A percentile compares a stretch with the other conserved stretches of the same genome.
Conservation (phyloP, 805 yeast species). For the Barnettozyma salicaria region DNA sequence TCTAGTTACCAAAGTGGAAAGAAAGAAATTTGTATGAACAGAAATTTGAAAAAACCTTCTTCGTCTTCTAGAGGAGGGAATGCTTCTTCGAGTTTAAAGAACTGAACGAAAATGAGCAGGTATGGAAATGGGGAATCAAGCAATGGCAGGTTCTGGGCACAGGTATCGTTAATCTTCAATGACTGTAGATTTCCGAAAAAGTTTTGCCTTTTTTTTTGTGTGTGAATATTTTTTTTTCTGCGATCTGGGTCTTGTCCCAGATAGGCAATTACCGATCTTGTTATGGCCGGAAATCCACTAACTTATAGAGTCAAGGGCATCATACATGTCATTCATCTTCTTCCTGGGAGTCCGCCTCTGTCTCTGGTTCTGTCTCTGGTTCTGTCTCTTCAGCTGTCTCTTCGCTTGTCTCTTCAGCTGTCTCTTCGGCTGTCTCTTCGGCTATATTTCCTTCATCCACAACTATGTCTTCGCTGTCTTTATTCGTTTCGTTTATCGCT, state of each 20-base stretch:
- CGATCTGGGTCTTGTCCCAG: constrained; percentile 2
- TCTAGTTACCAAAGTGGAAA: too few species aligned
- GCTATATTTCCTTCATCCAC: constrained; percentile 8
- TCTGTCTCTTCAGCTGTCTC: constrained; percentile 7
- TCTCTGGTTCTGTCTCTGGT: constrained; percentile 6
- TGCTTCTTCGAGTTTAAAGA: not conserved
- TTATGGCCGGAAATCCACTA: constrained; percentile 2
- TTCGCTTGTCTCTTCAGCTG: constrained; percentile 6
- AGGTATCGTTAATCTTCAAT: not conserved
- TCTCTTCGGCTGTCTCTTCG: constrained; percentile 6
- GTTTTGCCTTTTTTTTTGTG: not conserved
- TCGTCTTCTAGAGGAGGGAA: constrained; percentile 1
- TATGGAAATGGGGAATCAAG: not conserved
- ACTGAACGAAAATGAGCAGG: not conserved
- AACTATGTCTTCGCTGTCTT: constrained; percentile 5
- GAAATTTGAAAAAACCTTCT: too few species aligned
- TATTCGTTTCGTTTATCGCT: constrained; percentile 9
- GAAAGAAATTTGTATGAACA: too few species aligned
- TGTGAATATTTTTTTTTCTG: constrained; percentile 1
- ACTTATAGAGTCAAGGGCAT: not conserved
- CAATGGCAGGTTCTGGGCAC: not conserved
- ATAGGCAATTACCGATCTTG: constrained; percentile 4
- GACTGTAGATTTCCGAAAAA: not conserved
- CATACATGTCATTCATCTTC: constrained; percentile 6
- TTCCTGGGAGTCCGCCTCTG: constrained; percentile 4